A percentile compares a stretch with the other conserved stretches of the same genome.
Evolutionary conservation across 2,329 filamentous ascomycete genomes (phyloP).

Genomic region (Dactylonectria estremocensis): DNA sequence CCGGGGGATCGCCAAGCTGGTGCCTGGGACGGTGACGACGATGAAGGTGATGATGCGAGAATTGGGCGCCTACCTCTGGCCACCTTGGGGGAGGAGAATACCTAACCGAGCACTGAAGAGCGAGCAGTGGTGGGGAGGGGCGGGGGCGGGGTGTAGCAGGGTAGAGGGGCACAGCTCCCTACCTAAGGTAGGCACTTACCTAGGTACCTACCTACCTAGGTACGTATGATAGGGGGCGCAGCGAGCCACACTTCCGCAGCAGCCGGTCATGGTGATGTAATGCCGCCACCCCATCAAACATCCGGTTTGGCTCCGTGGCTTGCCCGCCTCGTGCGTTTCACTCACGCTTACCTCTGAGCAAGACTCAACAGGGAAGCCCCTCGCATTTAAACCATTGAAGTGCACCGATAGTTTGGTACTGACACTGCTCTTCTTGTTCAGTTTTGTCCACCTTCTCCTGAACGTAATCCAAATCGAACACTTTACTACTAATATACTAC

Average conservation of each 20-base stretch:
- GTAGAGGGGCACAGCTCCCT: constrained; percentile 6
- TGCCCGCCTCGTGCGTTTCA: too few species aligned
- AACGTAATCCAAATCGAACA: too few species aligned
- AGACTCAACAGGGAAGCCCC: too few species aligned
- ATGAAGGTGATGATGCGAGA: constrained; percentile 46
- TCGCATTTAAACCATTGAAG: too few species aligned
- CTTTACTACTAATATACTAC: too few species aligned
- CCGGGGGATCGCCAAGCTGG: constrained; percentile 8
- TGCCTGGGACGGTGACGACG: constrained; percentile 26
- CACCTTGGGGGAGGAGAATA: constrained; percentile 33
- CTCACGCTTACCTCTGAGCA: too few species aligned
- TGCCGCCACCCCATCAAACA: not conserved
- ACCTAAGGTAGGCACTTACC: constrained; percentile 1
- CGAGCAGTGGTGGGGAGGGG: constrained; percentile 35
- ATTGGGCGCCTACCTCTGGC: constrained; percentile 41
- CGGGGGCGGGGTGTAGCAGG: constrained; percentile 28
- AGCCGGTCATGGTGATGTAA: constrained; percentile 28
- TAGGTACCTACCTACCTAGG: not conserved
- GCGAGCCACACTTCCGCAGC: not conserved
- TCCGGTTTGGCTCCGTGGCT: too few species aligned
- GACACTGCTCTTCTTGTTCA: too few species aligned
- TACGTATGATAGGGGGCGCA: not conserved
- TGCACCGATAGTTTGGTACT: too few species aligned
- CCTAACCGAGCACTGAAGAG: not conserved
- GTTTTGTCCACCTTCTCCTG: too few species aligned